Base-by-base conservation (phyloP, 2,329 filamentous ascomycete genomes). In the Xylogone sp. region DNA sequence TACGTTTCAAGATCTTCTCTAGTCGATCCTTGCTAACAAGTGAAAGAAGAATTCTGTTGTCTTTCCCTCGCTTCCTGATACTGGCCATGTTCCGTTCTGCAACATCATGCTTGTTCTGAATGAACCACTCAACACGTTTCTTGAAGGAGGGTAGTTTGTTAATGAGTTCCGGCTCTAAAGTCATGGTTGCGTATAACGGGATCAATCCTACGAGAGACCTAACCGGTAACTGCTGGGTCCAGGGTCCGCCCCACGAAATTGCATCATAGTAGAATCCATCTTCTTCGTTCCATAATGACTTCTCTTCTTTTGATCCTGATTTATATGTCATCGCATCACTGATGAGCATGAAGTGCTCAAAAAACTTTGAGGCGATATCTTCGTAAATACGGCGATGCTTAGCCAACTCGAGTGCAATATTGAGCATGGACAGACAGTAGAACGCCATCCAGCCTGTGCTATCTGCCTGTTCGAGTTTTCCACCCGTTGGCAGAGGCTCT, bases 401-500 rank as follows among this genome's bases (percentile, higher is more conserved):
- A 53, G 93, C 92, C 59, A 97, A 79, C 72, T 97, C 94, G 12
- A 97, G 80, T 13, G 92, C 86, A 64, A 97, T 97, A 72, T 97
- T 97, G 65, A 97, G 79, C 93, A 97, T 97, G 73, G 85, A 91
- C 56, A 97, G 74, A 64, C 88, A 96, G 75, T 96, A 97, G 70
- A 97, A 97, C 9, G 90, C 93, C 93, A 97, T 97, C 93, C 93
- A 97, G 27, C 93, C 93, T 9, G 93, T 97, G 68, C 91, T 96
- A 76, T 97, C 93, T 18, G 94, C 94, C 73, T 97, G 93, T 70
- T 97, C 93, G 8, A 97, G 81, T 2, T 91, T 86, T 71, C 94
- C 93, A 27, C 93, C 93, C 0, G 94, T 97, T 1, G 93, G 93
- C 39, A 97, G 74, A 21, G 94, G 92, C 68, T 97, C 93, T 0